phyloP scores from a whole-genome alignment of 768 basidiomycete genomes.

The Asterophora lycoperdoides region DNA sequence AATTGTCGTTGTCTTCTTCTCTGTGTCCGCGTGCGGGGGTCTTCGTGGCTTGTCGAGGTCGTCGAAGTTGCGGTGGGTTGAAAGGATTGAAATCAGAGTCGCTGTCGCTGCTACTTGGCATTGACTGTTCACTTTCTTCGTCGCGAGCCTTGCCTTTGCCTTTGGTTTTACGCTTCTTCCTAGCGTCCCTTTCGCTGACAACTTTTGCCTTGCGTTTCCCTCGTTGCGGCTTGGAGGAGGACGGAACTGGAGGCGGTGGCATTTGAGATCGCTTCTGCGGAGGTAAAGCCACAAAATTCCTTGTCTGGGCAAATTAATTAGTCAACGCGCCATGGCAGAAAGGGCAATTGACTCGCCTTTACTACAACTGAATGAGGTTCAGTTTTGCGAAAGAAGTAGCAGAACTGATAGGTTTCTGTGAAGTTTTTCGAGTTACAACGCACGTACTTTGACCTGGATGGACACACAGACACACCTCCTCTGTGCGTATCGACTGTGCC shows the following conservation, averaged over 20 bases:
- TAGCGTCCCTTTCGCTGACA: slow-evolving; percentile 9
- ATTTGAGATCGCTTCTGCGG: slow-evolving; percentile 20
- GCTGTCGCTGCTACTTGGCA: slow-evolving; percentile 14
- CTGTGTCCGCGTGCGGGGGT: neutral
- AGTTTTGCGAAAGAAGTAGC: slow-evolving; percentile 81
- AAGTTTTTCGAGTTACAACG: neutral
- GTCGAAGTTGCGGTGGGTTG: slow-evolving; percentile 4
- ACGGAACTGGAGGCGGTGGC: slow-evolving; percentile 18
- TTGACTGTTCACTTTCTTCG: slow-evolving; percentile 20
- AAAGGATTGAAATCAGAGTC: slow-evolving; percentile 9
- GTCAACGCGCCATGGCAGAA: neutral
- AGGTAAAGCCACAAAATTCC: slow-evolving; percentile 34
- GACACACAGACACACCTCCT: slow-evolving; percentile 55
- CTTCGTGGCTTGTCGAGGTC: slow-evolving; percentile 7
- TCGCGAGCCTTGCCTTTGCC: slow-evolving; percentile 27
- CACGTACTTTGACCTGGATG: neutral
- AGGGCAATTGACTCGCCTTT: slow-evolving; percentile 52
- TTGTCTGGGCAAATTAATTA: slow-evolving; percentile 24
- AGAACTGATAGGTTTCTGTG: slow-evolving; percentile 84
- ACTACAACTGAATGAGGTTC: slow-evolving; percentile 78
- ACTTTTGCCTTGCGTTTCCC: slow-evolving; percentile 20
- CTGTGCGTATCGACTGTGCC: slow-evolving; percentile 78
- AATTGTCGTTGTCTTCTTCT: slow-evolving; percentile 19
- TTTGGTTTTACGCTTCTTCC: slow-evolving; percentile 37
- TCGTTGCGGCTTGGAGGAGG: slow-evolving; percentile 15